These are phyloP conservation scores for Phytophthora multivora DNA, from an alignment of 352 stramenopile genomes.

Conservation along the genomic window DNA sequence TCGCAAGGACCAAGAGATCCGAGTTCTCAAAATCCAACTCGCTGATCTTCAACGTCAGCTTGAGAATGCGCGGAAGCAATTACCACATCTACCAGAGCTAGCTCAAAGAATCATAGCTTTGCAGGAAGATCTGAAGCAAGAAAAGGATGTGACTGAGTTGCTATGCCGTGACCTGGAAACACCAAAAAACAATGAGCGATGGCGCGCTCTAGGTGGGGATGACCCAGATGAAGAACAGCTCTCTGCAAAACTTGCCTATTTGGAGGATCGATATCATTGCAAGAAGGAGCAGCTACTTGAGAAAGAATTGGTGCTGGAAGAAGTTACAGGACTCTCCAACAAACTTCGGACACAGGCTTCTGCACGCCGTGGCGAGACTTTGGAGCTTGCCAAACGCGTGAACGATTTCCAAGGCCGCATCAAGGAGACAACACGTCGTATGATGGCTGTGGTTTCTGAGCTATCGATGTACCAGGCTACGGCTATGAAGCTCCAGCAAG, in stretches of 20 bases:
- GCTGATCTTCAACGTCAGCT: slow-evolving; percentile 87
- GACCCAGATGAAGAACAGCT: slow-evolving; percentile 92
- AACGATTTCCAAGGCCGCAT: slow-evolving; percentile 91
- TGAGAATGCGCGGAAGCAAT: slow-evolving; percentile 67
- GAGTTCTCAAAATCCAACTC: slow-evolving; percentile 81
- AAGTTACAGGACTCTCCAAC: slow-evolving; percentile 88
- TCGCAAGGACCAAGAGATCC: slow-evolving; percentile 80
- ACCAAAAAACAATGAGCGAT: slow-evolving; percentile 87
- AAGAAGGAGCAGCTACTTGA: slow-evolving; percentile 95
- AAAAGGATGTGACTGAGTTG: slow-evolving; percentile 89
- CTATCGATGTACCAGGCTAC: slow-evolving; percentile 96
- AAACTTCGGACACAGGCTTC: slow-evolving; percentile 85
- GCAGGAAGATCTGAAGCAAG: slow-evolving; percentile 83
- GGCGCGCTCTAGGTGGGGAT: slow-evolving; percentile 86
- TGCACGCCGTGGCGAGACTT: slow-evolving; percentile 74
- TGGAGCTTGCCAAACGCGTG: slow-evolving; percentile 89
- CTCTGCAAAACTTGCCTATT: slow-evolving; percentile 74
- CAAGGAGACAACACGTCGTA: slow-evolving; percentile 91
- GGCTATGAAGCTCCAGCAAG: slow-evolving; percentile 93
- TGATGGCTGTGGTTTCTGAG: slow-evolving; percentile 95
- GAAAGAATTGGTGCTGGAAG: slow-evolving; percentile 94
- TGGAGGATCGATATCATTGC: slow-evolving; percentile 87
- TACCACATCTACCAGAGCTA: slow-evolving; percentile 83
- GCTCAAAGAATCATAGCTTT: slow-evolving; percentile 80
- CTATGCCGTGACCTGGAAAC: slow-evolving; percentile 93